Evolutionary conservation across 2,329 filamentous ascomycete species (phyloP).

Genomic region (Paracorniculantispora psalliotae): DNA sequence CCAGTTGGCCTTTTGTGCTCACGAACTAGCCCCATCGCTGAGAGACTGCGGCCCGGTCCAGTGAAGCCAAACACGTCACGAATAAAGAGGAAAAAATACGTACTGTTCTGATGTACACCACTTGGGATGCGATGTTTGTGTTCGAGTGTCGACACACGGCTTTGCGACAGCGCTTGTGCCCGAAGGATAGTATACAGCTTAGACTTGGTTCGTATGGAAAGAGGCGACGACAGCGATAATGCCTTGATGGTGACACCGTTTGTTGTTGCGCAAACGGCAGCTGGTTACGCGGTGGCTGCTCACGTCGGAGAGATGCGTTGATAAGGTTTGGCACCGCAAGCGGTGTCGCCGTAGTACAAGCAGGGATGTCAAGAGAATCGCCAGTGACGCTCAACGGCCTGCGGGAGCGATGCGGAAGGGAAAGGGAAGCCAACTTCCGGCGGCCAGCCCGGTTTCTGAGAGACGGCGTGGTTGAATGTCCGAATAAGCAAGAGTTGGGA

Average conservation of each 20-base stretch:
- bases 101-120: background rate
- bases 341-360: slow-evolving; percentile 10
- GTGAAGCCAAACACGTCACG: background rate
- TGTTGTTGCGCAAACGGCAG: slow-evolving; percentile 8
- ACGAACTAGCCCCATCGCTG: background rate
- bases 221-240: background rate
- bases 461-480: background rate
- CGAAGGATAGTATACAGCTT: background rate
- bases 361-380: slow-evolving; percentile 9
- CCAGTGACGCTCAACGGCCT: background rate
- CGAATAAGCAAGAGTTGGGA: background rate
- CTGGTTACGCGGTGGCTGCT: slow-evolving; percentile 5
- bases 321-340: slow-evolving; percentile 13
- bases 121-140: background rate
- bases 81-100: background rate
- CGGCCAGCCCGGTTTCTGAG: background rate
- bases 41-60: background rate
- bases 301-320: background rate
- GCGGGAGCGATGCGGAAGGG: background rate
- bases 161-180: background rate
- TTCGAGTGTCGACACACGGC: background rate
- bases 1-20: background rate
- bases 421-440: background rate
- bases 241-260: background rate
- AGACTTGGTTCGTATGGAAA: background rate